Evolutionary conservation across 2,329 filamentous ascomycete genomes (phyloP).

Genomic region (Cladosporium colombiae): DNA sequence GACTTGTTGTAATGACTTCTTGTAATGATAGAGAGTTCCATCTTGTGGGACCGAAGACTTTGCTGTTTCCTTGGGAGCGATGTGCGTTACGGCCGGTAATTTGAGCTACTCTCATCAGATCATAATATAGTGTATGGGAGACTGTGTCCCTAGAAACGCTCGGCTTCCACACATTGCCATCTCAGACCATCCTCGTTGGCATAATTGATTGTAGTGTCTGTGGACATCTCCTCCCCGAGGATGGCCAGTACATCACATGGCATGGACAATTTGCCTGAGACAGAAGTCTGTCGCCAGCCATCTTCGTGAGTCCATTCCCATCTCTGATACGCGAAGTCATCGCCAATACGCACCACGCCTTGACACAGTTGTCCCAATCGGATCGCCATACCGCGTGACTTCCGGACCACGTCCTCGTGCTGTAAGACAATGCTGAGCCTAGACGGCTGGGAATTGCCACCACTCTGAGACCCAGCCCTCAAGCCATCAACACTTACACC

Average conservation of each 20-base stretch:
- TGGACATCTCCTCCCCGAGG: not conserved
- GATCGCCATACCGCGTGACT: slow-evolving; percentile 6
- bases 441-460: not conserved
- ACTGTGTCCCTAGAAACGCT: not conserved
- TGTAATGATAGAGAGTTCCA: not conserved
- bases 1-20: not conserved
- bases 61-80: not conserved
- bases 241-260: slow-evolving; percentile 9
- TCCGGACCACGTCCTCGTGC: not conserved
- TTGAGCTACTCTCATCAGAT: not conserved
- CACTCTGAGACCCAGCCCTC: not conserved
- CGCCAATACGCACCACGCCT: slow-evolving; percentile 10
- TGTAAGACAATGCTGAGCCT: slow-evolving; percentile 10
- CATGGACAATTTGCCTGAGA: not conserved
- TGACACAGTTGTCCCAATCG: slow-evolving; percentile 10
- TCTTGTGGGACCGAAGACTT: not conserved
- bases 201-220: not conserved
- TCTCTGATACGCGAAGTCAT: slow-evolving; percentile 9
- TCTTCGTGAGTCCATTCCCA: not conserved
- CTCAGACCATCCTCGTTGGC: not conserved
- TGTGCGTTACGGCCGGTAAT: not conserved
- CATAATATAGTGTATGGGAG: not conserved
- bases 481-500: not conserved
- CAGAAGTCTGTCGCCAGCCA: slow-evolving; percentile 1
- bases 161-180: not conserved